Percentiles rank a stretch among this genome's conserved stretches.
phyloP scores from a whole-genome alignment of 2,329 filamentous ascomycete species.

The Moelleriella libera region DNA sequence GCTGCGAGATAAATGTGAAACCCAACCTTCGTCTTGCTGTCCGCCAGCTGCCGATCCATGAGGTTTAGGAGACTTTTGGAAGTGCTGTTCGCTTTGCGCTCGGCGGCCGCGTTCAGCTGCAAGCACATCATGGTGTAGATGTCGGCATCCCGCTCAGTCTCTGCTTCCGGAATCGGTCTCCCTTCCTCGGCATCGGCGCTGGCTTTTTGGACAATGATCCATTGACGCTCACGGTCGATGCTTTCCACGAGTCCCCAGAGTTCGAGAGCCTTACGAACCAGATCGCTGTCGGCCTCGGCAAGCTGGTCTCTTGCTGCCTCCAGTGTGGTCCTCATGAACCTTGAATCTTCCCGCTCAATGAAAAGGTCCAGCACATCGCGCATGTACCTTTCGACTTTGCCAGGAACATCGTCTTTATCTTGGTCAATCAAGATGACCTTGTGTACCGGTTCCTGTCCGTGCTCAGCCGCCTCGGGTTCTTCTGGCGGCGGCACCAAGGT shows the following conservation, averaged over 20 bases:
- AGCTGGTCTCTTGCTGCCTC: slow-evolving; percentile 33
- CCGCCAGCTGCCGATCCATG: slow-evolving; percentile 46
- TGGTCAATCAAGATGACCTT: slow-evolving; percentile 43
- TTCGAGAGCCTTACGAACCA: slow-evolving; percentile 44
- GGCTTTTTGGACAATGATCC: slow-evolving; percentile 38
- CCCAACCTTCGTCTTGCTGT: slow-evolving; percentile 43
- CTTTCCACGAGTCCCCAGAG: slow-evolving; percentile 53
- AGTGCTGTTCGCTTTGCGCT: slow-evolving; percentile 46
- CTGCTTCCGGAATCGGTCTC: slow-evolving; percentile 33
- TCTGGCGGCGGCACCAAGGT: slow-evolving; percentile 20
- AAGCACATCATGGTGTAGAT: slow-evolving; percentile 48
- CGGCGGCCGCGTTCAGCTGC: slow-evolving; percentile 50
- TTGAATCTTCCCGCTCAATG: slow-evolving; percentile 43
- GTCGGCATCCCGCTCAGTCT: slow-evolving; percentile 34
- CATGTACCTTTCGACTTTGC: slow-evolving; percentile 46
- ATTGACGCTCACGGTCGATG: slow-evolving; percentile 48
- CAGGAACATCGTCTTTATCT: slow-evolving; percentile 44
- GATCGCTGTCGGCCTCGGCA: slow-evolving; percentile 34
- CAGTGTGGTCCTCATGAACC: slow-evolving; percentile 44
- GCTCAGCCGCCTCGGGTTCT: slow-evolving; percentile 16
- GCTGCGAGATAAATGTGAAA: slow-evolving; percentile 49
- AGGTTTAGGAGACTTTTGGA: slow-evolving; percentile 43
- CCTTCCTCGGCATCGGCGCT: slow-evolving; percentile 24
- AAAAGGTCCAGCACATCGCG: slow-evolving; percentile 42
- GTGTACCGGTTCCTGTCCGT: slow-evolving; percentile 15